These are phyloP conservation scores for Stagonosporopsis rhizophila DNA, from an alignment of 2,329 filamentous ascomycete genomes.

Conservation along the genomic window DNA sequence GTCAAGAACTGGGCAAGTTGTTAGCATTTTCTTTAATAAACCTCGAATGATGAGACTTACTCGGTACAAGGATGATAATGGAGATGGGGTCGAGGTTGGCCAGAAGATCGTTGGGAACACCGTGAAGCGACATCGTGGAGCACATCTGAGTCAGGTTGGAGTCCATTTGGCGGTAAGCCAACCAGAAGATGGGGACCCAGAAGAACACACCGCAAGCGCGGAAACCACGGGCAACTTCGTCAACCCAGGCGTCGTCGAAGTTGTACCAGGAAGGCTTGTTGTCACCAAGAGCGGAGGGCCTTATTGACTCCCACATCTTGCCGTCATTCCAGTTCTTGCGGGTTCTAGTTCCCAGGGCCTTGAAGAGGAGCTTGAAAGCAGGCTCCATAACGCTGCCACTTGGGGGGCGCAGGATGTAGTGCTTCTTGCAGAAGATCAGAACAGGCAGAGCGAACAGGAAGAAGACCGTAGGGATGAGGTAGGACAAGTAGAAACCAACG, in stretches of 20 bases:
- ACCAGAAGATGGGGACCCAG: slow-evolving; percentile 72
- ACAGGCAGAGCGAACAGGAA: slow-evolving; percentile 68
- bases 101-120: slow-evolving; percentile 79
- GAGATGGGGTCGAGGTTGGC: slow-evolving; percentile 78
- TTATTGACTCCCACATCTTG: slow-evolving; percentile 69
- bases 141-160: slow-evolving; percentile 71
- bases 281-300: slow-evolving; percentile 66
- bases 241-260: slow-evolving; percentile 83
- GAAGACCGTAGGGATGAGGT: slow-evolving; percentile 69
- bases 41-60: slow-evolving; percentile 50
- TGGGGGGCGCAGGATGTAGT: slow-evolving; percentile 67
- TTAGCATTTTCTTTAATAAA: slow-evolving; percentile 67
- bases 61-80: slow-evolving; percentile 75
- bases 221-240: slow-evolving; percentile 73
- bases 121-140: slow-evolving; percentile 69
- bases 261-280: slow-evolving; percentile 74
- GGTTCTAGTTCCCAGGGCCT: slow-evolving; percentile 59
- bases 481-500: slow-evolving; percentile 77
- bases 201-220: slow-evolving; percentile 52
- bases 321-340: slow-evolving; percentile 63
- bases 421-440: slow-evolving; percentile 65
- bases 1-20: slow-evolving; percentile 60
- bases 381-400: slow-evolving; percentile 73
- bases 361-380: slow-evolving; percentile 64
- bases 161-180: slow-evolving; percentile 72